phyloP scores from a whole-genome alignment of 352 stramenopile species.

The Aphanomyces astaci region DNA sequence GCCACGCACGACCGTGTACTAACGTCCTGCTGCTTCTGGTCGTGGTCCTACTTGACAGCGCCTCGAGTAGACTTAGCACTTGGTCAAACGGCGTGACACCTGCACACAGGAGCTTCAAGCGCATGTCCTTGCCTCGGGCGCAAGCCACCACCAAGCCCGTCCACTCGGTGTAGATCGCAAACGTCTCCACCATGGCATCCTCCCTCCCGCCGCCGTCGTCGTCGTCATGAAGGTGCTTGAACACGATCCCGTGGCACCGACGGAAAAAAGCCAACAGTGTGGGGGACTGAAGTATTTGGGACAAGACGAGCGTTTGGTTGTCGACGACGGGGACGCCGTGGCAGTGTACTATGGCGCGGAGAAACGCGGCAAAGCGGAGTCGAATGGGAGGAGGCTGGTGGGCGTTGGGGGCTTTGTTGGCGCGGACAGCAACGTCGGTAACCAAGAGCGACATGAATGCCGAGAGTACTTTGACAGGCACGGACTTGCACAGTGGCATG shows the following conservation, averaged over 20 bases:
- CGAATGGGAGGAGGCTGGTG: background rate
- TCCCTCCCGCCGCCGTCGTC: no score
- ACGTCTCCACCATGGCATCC: background rate
- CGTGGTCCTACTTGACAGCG: no score
- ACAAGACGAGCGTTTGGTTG: slow-evolving; percentile 58
- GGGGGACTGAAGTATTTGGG: slow-evolving; percentile 56
- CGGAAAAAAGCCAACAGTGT: slow-evolving; percentile 42
- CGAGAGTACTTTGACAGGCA: slow-evolving; percentile 53
- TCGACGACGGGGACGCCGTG: slow-evolving; percentile 48
- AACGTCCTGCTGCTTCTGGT: no score
- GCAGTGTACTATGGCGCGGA: slow-evolving; percentile 53
- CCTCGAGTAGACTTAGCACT: background rate
- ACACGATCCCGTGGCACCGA: no score
- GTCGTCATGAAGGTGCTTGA: no score
- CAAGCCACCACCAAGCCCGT: background rate
- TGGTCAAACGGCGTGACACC: background rate
- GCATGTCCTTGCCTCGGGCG: background rate
- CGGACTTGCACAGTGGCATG: slow-evolving; percentile 37
- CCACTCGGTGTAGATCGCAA: background rate
- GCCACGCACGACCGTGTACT: no score
- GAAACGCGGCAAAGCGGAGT: slow-evolving; percentile 49
- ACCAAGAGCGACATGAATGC: slow-evolving; percentile 40
- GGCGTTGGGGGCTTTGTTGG: no score
- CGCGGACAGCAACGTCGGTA: slow-evolving; percentile 33
- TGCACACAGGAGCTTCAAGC: background rate